A percentile compares a stretch with the other conserved stretches of the same genome.
phyloP scores from a whole-genome alignment of 1,284 basidiomycete genomes.

The Exobasidium cylindrosporum region DNA sequence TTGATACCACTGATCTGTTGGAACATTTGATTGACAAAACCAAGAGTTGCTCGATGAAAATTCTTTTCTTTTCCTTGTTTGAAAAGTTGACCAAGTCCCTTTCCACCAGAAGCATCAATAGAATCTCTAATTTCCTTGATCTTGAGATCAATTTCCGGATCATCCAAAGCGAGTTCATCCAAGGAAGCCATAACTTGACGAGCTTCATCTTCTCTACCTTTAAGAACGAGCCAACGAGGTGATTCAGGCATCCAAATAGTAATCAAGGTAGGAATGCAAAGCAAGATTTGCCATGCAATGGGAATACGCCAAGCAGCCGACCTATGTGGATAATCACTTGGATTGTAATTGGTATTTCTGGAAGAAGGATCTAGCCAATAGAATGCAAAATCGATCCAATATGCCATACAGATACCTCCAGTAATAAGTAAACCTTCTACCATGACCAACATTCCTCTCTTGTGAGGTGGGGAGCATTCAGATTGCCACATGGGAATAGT shows the following conservation, averaged over 20 bases:
- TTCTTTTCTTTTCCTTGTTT: slow-evolving; percentile 49
- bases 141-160: slow-evolving; percentile 36
- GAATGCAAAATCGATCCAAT: slow-evolving; percentile 52
- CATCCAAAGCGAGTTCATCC: slow-evolving; percentile 37
- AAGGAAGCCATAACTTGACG: slow-evolving; percentile 41
- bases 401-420: slow-evolving; percentile 25
- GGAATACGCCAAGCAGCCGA: slow-evolving; percentile 45
- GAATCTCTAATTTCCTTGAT: slow-evolving; percentile 41
- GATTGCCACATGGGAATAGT: slow-evolving; percentile 54
- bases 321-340: slow-evolving; percentile 14
- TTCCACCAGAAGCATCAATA: slow-evolving; percentile 27
- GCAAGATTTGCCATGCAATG: slow-evolving; percentile 49
- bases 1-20: slow-evolving; percentile 48
- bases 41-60: slow-evolving; percentile 49
- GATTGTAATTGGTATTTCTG: slow-evolving; percentile 1
- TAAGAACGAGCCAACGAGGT: slow-evolving; percentile 51
- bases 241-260: slow-evolving; percentile 52
- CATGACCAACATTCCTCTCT: slow-evolving; percentile 52
- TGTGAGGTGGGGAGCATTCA: slow-evolving; percentile 50
- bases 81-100: slow-evolving; percentile 37
- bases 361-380: slow-evolving; percentile 30
- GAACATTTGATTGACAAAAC: slow-evolving; percentile 50
- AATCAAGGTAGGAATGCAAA: slow-evolving; percentile 51
- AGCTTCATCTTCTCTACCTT: slow-evolving; percentile 39
- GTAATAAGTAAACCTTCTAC: slow-evolving; percentile 50